Conservation (phyloP, 2,329 filamentous ascomycete genomes). For the Acrocalymma vagum region DNA sequence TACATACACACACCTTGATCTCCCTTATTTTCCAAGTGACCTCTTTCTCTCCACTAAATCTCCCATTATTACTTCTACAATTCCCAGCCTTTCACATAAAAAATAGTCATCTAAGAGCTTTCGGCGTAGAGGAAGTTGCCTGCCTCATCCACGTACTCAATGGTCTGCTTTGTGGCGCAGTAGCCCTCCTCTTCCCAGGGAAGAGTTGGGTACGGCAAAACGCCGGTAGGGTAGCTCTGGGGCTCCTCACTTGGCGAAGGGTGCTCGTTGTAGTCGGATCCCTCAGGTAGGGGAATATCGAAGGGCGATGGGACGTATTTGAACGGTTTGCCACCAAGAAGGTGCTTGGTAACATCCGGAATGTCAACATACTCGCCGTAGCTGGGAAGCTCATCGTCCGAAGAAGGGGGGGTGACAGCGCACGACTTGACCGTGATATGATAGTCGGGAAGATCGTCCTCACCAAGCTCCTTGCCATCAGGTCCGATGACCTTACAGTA, state of each 20-base stretch:
- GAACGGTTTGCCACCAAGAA: slow-evolving; percentile 41
- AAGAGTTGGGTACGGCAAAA: slow-evolving; percentile 23
- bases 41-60: background rate
- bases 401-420: slow-evolving; percentile 35
- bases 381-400: slow-evolving; percentile 35
- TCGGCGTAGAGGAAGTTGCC: slow-evolving; percentile 42
- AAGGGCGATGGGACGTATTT: slow-evolving; percentile 30
- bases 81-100: background rate
- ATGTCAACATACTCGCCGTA: slow-evolving; percentile 37
- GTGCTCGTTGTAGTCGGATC: slow-evolving; percentile 18
- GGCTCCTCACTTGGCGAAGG: slow-evolving; percentile 3
- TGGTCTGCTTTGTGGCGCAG: slow-evolving; percentile 39
- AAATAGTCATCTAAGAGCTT: slow-evolving; percentile 4
- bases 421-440: slow-evolving; percentile 42
- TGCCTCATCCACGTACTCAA: slow-evolving; percentile 43
- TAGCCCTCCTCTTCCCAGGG: slow-evolving; percentile 39
- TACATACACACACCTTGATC: background rate
- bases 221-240: slow-evolving; percentile 8
- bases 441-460: slow-evolving; percentile 39
- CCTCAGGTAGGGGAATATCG: slow-evolving; percentile 26
- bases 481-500: slow-evolving; percentile 44
- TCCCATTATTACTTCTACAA: slow-evolving; percentile 18
- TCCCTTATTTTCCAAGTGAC: background rate
- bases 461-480: slow-evolving; percentile 36
- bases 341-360: slow-evolving; percentile 32